These are phyloP conservation scores for Trametes maxima DNA, from an alignment of 768 basidiomycete genomes.

Conservation along the genomic window DNA sequence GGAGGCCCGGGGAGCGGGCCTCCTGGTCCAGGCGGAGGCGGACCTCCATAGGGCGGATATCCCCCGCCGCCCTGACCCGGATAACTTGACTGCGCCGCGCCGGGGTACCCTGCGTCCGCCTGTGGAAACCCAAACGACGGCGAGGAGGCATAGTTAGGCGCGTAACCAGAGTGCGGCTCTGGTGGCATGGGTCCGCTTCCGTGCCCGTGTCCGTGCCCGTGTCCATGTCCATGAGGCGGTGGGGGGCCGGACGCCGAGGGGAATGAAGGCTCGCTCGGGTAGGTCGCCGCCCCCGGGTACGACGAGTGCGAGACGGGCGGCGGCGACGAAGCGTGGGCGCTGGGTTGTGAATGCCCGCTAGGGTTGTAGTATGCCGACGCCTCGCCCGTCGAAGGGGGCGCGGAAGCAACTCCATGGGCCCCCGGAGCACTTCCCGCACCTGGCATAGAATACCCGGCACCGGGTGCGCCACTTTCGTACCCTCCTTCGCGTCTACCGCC, in stretches of 20 bases:
- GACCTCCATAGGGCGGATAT: slow-evolving; percentile 7
- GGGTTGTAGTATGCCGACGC: slow-evolving; percentile 20
- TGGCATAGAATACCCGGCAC: not conserved
- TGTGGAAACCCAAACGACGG: slow-evolving; percentile 10
- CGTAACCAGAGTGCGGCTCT: slow-evolving; percentile 8
- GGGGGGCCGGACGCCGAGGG: slow-evolving; percentile 8
- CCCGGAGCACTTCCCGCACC: not conserved
- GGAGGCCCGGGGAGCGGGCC: slow-evolving; percentile 13
- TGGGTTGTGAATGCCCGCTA: not conserved
- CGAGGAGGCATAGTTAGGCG: slow-evolving; percentile 16
- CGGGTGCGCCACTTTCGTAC: not conserved
- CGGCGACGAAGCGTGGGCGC: not conserved
- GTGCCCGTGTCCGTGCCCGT: not conserved
- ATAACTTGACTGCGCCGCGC: slow-evolving; percentile 8
- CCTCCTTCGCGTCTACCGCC: not conserved
- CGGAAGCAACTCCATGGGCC: not conserved
- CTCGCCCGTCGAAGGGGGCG: slow-evolving; percentile 7
- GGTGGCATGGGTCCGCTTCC: not conserved
- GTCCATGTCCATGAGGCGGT: not conserved
- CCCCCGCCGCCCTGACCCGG: slow-evolving; percentile 5
- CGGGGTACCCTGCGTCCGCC: slow-evolving; percentile 8
- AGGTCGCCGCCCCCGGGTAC: slow-evolving; percentile 11
- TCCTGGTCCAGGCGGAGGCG: not conserved
- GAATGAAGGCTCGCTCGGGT: slow-evolving; percentile 5
- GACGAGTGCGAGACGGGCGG: not conserved